Conservation (phyloP, 371 early-diverging fungal genomes). For the Saksenaea oblongispora region DNA sequence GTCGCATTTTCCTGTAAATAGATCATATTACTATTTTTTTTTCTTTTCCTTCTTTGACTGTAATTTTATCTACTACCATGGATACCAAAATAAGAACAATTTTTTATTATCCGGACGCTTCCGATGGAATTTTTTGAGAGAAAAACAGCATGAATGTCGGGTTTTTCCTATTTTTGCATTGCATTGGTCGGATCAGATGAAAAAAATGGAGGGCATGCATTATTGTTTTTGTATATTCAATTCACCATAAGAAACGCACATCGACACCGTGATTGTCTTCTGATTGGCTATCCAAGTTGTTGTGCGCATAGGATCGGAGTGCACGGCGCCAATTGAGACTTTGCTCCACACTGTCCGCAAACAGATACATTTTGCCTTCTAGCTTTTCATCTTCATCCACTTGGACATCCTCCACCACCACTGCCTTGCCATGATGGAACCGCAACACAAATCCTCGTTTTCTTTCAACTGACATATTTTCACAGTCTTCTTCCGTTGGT, state of each 20-base stretch:
- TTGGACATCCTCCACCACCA: background rate
- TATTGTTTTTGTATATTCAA: background rate
- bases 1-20: background rate
- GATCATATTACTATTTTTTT: background rate
- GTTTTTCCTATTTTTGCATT: too few relatives aligned
- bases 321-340: conserved; percentile 18
- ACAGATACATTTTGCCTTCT: conserved; percentile 21
- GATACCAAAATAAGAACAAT: too few relatives aligned
- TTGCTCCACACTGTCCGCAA: conserved; percentile 13
- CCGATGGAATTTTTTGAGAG: too few relatives aligned
- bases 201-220: background rate
- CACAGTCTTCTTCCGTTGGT: conserved; percentile 20
- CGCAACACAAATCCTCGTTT: conserved; percentile 21
- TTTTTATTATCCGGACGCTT: too few relatives aligned
- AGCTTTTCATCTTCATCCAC: conserved; percentile 2
- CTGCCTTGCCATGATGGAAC: conserved; percentile 6
- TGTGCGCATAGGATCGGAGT: background rate
- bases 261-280: background rate
- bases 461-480: conserved; percentile 15
- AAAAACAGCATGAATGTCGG: too few relatives aligned
- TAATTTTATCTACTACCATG: background rate
- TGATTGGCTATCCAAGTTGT: background rate
- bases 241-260: background rate
- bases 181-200: background rate
- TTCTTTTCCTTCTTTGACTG: background rate